Evolutionary conservation across 2,329 filamentous ascomycete genomes (phyloP).

Genomic region (Apiospora phragmitis): DNA sequence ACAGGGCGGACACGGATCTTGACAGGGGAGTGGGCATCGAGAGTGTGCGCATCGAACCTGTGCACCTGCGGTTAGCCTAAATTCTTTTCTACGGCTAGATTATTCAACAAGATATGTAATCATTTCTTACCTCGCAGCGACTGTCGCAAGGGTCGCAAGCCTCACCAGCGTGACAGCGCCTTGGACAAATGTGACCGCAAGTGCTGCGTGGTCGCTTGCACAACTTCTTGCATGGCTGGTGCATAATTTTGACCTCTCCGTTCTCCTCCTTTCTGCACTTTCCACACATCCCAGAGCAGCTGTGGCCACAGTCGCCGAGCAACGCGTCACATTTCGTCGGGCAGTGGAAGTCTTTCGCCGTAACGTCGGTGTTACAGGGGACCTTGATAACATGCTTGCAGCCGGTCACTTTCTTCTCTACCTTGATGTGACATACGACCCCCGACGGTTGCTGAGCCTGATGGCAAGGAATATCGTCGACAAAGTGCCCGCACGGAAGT

Average conservation of each 20-base stretch:
- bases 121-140: constrained; percentile 45
- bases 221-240: constrained; percentile 53
- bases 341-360: constrained; percentile 45
- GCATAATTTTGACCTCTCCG: constrained; percentile 26
- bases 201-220: constrained; percentile 32
- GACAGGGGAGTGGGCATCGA: constrained; percentile 52
- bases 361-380: constrained; percentile 50
- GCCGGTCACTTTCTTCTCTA: constrained; percentile 49
- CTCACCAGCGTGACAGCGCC: constrained; percentile 50
- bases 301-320: constrained; percentile 57
- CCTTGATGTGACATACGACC: constrained; percentile 48
- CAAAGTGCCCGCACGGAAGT: constrained; percentile 44
- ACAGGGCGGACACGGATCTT: constrained; percentile 63
- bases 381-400: constrained; percentile 57
- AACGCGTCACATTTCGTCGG: constrained; percentile 41
- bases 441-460: constrained; percentile 41
- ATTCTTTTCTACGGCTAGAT: too few relatives aligned
- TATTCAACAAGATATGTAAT: not conserved
- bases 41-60: constrained; percentile 56
- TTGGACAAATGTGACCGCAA: constrained; percentile 57
- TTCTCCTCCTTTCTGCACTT: constrained; percentile 44
- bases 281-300: constrained; percentile 50
- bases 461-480: constrained; percentile 36
- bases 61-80: not conserved
- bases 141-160: constrained; percentile 48